Evolutionary conservation across 345 rosid genomes (phyloP).

Genomic region (Rhodamnia rubescens): DNA sequence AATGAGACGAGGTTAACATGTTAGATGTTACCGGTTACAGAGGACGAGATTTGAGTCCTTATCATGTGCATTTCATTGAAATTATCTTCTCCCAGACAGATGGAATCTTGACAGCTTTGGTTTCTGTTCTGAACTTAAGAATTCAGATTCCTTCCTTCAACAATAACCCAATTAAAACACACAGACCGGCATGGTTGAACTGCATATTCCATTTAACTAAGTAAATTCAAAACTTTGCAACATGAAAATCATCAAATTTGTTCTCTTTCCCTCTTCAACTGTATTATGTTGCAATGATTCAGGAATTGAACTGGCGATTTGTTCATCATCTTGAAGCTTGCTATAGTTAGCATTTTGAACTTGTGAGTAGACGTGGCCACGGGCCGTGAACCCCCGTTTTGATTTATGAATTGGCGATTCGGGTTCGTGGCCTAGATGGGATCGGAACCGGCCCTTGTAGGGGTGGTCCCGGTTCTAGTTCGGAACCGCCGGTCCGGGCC

Average conservation of each 20-base stretch:
- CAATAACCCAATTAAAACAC: neutral
- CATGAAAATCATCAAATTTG: too few relatives aligned
- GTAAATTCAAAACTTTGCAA: too few relatives aligned
- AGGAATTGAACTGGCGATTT: neutral
- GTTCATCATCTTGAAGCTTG: neutral
- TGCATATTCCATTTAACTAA: too few relatives aligned
- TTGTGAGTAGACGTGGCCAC: too few relatives aligned
- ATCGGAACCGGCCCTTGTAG: too few relatives aligned
- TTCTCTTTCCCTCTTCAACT: neutral
- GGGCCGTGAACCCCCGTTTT: too few relatives aligned
- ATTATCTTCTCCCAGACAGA: neutral
- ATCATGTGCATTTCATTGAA: neutral
- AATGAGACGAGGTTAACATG: neutral
- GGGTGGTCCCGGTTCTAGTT: too few relatives aligned
- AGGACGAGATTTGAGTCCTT: neutral
- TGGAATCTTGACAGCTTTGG: conserved; percentile 10
- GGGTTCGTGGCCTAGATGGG: too few relatives aligned
- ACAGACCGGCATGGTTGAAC: neutral
- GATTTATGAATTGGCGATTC: too few relatives aligned
- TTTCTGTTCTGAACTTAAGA: neutral
- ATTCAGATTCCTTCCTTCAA: neutral
- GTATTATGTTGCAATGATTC: neutral
- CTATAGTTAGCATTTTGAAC: neutral
- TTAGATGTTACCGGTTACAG: neutral
- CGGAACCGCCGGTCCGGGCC: too few relatives aligned